phyloP scores from a whole-genome alignment of 805 yeast species.

The Wickerhamiella alocasiicola region DNA sequence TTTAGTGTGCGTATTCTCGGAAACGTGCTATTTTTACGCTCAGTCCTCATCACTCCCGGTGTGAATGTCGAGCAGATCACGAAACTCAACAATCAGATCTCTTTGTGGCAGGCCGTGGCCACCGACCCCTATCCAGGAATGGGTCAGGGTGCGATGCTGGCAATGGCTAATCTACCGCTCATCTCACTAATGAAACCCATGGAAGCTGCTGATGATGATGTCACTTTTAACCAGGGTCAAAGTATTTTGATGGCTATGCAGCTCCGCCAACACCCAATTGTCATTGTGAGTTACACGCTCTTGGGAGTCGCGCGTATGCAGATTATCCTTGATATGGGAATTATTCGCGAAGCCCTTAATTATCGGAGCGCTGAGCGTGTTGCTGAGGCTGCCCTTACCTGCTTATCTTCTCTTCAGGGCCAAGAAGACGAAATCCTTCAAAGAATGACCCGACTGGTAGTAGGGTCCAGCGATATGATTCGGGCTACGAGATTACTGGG shows the following conservation, averaged over 20 bases:
- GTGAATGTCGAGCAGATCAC: neutral
- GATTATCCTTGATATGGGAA: conserved; percentile 9
- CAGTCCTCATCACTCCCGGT: neutral
- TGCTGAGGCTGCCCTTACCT: conserved; percentile 14
- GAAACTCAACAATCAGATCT: conserved; percentile 3
- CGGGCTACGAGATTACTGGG: conserved; percentile 22
- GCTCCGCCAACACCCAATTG: conserved; percentile 13
- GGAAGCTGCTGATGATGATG: neutral
- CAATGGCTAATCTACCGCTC: conserved; percentile 9
- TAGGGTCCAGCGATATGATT: conserved; percentile 21
- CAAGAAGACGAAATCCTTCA: conserved; percentile 8
- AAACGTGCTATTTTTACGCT: conserved; percentile 8
- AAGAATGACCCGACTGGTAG: conserved; percentile 16
- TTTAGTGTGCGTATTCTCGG: conserved; percentile 12
- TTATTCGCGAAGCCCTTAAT: conserved; percentile 11
- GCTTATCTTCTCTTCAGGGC: neutral
- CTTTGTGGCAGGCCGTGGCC: conserved; percentile 7
- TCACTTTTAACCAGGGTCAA: neutral
- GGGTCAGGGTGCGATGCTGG: conserved; percentile 14
- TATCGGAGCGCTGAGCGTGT: conserved; percentile 11
- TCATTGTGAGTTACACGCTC: conserved; percentile 11
- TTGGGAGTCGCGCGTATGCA: conserved; percentile 10
- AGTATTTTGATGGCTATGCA: conserved; percentile 8
- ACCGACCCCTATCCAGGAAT: conserved; percentile 12
- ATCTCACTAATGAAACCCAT: conserved; percentile 9